These are phyloP conservation scores for Coemansia sp. DNA, from an alignment of 192 early-diverging fungal species.

Conservation along the genomic window DNA sequence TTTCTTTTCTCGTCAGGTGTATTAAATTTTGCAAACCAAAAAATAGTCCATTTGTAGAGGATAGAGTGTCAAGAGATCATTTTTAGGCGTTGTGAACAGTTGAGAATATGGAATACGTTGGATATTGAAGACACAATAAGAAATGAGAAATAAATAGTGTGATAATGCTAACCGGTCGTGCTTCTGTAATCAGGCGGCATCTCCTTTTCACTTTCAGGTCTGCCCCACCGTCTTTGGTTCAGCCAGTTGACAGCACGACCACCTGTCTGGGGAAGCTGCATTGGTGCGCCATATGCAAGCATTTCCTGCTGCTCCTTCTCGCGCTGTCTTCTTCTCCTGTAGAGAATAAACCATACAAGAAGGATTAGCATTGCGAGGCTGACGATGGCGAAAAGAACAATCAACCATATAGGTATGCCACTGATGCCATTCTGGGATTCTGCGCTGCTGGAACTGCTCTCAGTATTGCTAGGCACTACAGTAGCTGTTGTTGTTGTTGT, in stretches of 20 bases:
- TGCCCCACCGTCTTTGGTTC: background rate
- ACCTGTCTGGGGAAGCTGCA: background rate
- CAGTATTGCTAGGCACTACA: background rate
- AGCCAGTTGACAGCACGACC: conserved; percentile 2
- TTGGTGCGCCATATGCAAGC: background rate
- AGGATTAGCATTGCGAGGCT: background rate
- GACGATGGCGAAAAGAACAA: background rate
- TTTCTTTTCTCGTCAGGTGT: too few relatives aligned
- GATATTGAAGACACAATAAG: too few relatives aligned
- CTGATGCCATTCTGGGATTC: background rate
- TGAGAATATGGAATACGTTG: too few relatives aligned
- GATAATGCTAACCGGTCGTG: background rate
- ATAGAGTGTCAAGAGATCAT: too few relatives aligned
- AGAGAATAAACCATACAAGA: background rate
- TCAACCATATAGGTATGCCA: background rate
- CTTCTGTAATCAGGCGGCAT: background rate
- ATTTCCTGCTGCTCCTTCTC: background rate
- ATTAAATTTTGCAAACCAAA: background rate
- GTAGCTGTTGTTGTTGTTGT: background rate
- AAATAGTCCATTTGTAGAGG: too few relatives aligned
- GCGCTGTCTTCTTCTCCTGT: conserved; percentile 5
- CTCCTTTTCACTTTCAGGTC: background rate
- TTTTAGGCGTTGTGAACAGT: too few relatives aligned
- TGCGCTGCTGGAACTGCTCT: background rate
- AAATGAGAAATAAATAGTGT: too few relatives aligned